Evolutionary conservation across 2,329 filamentous ascomycete genomes (phyloP), one percentile per base, ranked within the genome.

Genomic region (Colletotrichum gigasporum): DNA sequence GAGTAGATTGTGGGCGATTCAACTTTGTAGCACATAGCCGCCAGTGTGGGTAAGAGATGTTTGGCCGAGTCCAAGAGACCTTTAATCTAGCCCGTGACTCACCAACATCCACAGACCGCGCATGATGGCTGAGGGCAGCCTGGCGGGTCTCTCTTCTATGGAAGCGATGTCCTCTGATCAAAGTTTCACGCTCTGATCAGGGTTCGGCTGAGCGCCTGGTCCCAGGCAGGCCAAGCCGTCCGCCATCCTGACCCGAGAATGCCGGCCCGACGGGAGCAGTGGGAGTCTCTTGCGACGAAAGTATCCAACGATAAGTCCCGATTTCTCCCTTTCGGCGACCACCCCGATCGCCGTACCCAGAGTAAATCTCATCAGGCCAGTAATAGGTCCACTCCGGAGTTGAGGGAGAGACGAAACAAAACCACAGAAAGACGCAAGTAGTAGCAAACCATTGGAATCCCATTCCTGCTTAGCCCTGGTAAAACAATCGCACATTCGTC

Each of bases 1-100:
- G 57, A 65, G 61, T 60, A 63, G 12, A 60, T 55, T 64, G 55
- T 61, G 39, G 32, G 41, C 61, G 32, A 28, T 37, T 61, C 47
- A 14, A 48, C 55, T 35, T 53, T 53, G 32, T 53, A 42, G 48
- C 41, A 48, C 37, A 37, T 47, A 35, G 41, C 22, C 34, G 42
- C 18, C 20, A 10, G 32, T 39, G 32, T 39, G 37, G 14, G 39
- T n/a, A 12, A 20, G 11, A 5, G 16, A 2, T 37, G 3, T 6
- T 12, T 22, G 12, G 20, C 16, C 14, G 18, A 20, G 7, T 10
- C 22, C 20, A 16, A 11, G 16, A 42, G 18, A 16, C 5, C 45
- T 4, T 44, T 44, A 34, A 44, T 44, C 7, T 35, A 51, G 18
- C 16, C 22, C 30, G 20, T 18, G 18, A 35, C 12, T 22, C 18